Conservation (phyloP, 2,329 filamentous ascomycete species). For the Leptographium procerum region DNA sequence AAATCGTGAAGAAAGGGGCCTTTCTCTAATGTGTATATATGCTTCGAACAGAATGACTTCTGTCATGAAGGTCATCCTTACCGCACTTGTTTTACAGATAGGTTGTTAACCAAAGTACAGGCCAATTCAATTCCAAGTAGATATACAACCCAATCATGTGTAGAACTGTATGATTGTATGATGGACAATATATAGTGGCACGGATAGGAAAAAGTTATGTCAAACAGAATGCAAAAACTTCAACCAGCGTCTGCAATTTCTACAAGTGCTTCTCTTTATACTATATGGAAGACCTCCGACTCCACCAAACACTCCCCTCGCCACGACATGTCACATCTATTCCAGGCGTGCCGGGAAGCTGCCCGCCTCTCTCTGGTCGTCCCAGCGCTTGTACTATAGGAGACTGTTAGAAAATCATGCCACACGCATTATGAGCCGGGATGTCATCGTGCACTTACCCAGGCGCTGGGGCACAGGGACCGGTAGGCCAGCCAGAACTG, state of each 20-base stretch:
- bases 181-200: no score
- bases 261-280: conserved; percentile 3
- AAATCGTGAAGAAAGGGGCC: not conserved
- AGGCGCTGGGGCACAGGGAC: conserved; percentile 91
- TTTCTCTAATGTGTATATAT: not conserved
- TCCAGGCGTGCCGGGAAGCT: conserved; percentile 59
- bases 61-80: no score
- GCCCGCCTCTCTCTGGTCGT: conserved; percentile 76
- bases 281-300: not conserved
- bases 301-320: not conserved
- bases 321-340: conserved; percentile 21
- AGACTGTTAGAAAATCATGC: not conserved
- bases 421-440: not conserved
- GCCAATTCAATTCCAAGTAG: not conserved
- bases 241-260: conserved; percentile 3
- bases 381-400: conserved; percentile 69
- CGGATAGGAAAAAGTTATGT: not conserved
- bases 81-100: not conserved
- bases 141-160: not conserved
- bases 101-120: not conserved
- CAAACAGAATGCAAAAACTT: not conserved
- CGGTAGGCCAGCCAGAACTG: conserved; percentile 96
- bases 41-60: no score
- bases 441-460: conserved; percentile 23
- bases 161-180: not conserved